Evolutionary conservation across 345 rosid species (phyloP).

Genomic region (Nasturtium officinale): DNA sequence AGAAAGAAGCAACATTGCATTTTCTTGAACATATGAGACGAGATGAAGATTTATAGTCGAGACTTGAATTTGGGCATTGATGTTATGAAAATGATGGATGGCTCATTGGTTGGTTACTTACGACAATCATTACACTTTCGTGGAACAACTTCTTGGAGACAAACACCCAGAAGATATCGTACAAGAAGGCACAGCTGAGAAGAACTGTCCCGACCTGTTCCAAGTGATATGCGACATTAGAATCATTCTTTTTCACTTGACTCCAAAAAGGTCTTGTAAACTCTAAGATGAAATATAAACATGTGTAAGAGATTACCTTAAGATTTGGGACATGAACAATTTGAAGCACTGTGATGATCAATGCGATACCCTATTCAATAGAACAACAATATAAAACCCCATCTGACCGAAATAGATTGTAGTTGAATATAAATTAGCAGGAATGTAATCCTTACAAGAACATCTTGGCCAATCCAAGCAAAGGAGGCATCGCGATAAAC

Average conservation of each 20-base stretch:
- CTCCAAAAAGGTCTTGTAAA: not conserved
- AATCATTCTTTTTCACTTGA: slow-evolving; percentile 10
- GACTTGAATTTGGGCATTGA: slow-evolving; percentile 8
- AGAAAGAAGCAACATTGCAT: slow-evolving; percentile 17
- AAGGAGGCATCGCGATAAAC: slow-evolving; percentile 60
- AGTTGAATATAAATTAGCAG: not conserved
- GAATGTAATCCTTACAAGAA: slow-evolving; percentile 67
- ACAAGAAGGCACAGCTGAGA: slow-evolving; percentile 92
- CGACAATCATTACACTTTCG: slow-evolving; percentile 99
- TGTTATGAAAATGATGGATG: slow-evolving; percentile 1
- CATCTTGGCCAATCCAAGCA: slow-evolving; percentile 99
- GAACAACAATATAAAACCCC: slow-evolving; percentile 26
- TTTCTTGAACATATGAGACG: not conserved
- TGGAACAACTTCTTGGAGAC: slow-evolving; percentile 91
- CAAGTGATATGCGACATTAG: slow-evolving; percentile 29
- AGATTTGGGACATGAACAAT: slow-evolving; percentile 96
- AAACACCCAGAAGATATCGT: slow-evolving; percentile 99
- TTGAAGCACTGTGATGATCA: slow-evolving; percentile 93
- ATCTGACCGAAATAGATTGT: not conserved
- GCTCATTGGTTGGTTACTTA: slow-evolving; percentile 48
- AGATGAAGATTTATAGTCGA: slow-evolving; percentile 13
- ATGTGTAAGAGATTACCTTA: slow-evolving; percentile 57
- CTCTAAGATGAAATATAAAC: not conserved
- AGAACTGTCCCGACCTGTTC: slow-evolving; percentile 96
- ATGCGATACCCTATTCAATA: slow-evolving; percentile 78